Evolutionary conservation across 164 flowering plant species (phyloP).

Genomic region (Buxus sempervirens): DNA sequence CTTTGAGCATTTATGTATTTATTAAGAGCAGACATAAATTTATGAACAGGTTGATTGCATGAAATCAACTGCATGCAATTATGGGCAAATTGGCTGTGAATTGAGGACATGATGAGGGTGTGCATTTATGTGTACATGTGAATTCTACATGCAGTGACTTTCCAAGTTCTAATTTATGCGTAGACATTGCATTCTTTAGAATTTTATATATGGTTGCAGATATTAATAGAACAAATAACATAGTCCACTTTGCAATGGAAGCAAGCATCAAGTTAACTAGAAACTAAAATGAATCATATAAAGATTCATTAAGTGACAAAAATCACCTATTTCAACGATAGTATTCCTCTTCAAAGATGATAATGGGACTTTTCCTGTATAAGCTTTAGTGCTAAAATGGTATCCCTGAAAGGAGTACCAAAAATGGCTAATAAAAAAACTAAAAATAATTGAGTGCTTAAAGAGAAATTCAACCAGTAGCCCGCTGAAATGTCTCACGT

Average conservation of each 20-base stretch:
- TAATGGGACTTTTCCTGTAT: constrained; percentile 55
- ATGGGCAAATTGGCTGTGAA: no score
- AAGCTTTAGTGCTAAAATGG: constrained; percentile 47
- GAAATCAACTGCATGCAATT: no score
- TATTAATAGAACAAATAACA: background rate
- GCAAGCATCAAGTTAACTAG: background rate
- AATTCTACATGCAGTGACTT: no score
- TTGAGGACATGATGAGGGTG: no score
- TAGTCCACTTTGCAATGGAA: no score
- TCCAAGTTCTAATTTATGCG: background rate
- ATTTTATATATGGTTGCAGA: background rate
- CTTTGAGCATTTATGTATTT: no score
- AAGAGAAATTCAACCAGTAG: constrained; percentile 3
- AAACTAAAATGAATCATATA: constrained; percentile 3
- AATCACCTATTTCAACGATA: constrained; percentile 67
- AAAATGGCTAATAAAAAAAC: background rate
- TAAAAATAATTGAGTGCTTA: background rate
- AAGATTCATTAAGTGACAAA: constrained; percentile 1
- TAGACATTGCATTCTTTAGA: background rate
- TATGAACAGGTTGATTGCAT: no score
- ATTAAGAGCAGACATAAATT: no score
- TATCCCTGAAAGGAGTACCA: constrained; percentile 63
- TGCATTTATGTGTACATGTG: no score
- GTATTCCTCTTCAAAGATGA: constrained; percentile 67
- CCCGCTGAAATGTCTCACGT: constrained; percentile 40